Evolutionary conservation across 805 yeast species (phyloP).

Genomic region (Metschnikowia proteae): DNA sequence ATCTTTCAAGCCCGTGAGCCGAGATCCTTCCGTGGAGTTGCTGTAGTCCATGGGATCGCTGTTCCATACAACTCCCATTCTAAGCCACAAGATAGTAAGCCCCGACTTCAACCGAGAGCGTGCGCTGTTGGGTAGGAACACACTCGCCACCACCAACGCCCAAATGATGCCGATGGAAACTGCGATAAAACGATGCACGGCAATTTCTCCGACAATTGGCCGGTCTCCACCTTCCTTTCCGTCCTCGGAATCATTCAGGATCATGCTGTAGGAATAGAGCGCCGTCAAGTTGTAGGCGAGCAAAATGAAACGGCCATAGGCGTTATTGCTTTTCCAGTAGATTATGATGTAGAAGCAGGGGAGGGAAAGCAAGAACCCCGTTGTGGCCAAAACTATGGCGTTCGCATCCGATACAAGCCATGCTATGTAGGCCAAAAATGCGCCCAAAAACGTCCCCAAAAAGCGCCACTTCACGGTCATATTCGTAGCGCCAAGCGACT

Average conservation of each 20-base stretch:
- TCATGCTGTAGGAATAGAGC: slow-evolving; percentile 66
- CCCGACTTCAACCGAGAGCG: slow-evolving; percentile 63
- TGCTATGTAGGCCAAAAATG: slow-evolving; percentile 52
- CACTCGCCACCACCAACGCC: slow-evolving; percentile 67
- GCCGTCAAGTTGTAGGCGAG: slow-evolving; percentile 78
- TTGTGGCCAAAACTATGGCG: slow-evolving; percentile 46
- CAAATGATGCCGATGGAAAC: slow-evolving; percentile 71
- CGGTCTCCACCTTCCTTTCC: slow-evolving; percentile 66
- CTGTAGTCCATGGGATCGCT: slow-evolving; percentile 59
- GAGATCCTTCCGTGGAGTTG: slow-evolving; percentile 18
- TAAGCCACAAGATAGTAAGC: slow-evolving; percentile 66
- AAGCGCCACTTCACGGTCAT: slow-evolving; percentile 73
- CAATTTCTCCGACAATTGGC: slow-evolving; percentile 70
- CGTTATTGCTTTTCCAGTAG: slow-evolving; percentile 59
- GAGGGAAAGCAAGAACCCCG: slow-evolving; percentile 46
- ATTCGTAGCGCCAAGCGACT: slow-evolving; percentile 79
- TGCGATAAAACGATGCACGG: slow-evolving; percentile 70
- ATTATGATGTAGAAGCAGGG: slow-evolving; percentile 58
- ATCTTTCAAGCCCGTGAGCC: slow-evolving; percentile 42
- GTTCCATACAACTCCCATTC: slow-evolving; percentile 80
- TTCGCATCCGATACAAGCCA: slow-evolving; percentile 61
- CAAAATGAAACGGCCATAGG: slow-evolving; percentile 66
- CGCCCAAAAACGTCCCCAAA: slow-evolving; percentile 73
- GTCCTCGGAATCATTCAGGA: slow-evolving; percentile 52
- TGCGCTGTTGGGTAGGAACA: slow-evolving; percentile 73